Conservation (phyloP, 2,329 filamentous ascomycete species). For the Plenodomus biglobosus region DNA sequence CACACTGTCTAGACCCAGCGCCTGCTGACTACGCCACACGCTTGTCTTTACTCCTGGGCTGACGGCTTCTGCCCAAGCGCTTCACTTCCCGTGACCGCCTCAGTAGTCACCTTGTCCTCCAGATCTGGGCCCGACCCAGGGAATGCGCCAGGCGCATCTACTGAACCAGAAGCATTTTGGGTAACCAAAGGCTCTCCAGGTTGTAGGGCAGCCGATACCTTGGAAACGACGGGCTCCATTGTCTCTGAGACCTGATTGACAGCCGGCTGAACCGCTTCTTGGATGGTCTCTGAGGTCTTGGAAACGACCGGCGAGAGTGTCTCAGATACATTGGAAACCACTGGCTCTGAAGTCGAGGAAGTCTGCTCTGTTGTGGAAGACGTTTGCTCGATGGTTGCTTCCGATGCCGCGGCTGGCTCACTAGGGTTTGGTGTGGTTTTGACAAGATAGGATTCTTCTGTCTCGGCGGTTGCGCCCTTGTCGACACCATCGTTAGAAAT, state of each 20-base stretch:
- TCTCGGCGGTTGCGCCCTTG: slow-evolving; percentile 6
- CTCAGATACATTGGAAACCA: not conserved
- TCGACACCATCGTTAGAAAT: slow-evolving; percentile 7
- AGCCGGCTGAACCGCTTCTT: slow-evolving; percentile 7
- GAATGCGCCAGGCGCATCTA: slow-evolving; percentile 25
- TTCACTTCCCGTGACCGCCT: not conserved
- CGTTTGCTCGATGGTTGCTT: slow-evolving; percentile 3
- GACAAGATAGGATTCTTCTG: slow-evolving; percentile 9
- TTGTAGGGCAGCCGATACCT: not conserved
- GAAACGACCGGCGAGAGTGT: not conserved
- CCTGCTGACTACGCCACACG: too few species aligned
- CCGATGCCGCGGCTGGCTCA: slow-evolving; percentile 3
- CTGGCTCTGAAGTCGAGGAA: not conserved
- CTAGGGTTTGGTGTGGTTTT: slow-evolving; percentile 10
- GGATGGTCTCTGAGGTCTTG: not conserved
- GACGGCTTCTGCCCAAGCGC: not conserved
- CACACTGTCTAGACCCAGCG: too few species aligned
- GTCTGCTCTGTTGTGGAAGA: slow-evolving; percentile 6
- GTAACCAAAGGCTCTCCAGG: slow-evolving; percentile 15
- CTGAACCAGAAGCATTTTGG: slow-evolving; percentile 13
- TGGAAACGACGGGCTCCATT: slow-evolving; percentile 5
- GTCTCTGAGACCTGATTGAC: slow-evolving; percentile 6
- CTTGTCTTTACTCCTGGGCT: too few species aligned
- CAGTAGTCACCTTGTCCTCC: slow-evolving; percentile 1
- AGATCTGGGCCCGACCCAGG: slow-evolving; percentile 14